A percentile compares a stretch with the other conserved stretches of the same genome.
These are phyloP conservation scores for Ceratobasidium sp. DNA, from an alignment of 1,284 basidiomycete species.

Conservation along the genomic window DNA sequence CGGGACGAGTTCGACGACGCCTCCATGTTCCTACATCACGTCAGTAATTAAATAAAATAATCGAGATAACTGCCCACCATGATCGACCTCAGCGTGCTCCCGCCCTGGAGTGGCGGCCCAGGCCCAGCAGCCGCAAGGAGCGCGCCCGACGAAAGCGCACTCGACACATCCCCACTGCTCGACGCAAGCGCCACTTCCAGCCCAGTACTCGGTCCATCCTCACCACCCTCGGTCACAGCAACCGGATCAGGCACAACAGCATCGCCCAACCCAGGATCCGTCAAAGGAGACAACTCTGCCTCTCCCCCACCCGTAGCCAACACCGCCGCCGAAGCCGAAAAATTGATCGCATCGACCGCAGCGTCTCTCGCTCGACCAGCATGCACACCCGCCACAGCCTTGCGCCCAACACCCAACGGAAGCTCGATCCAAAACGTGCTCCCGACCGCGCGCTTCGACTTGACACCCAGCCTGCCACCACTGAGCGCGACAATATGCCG, in stretches of 20 bases:
- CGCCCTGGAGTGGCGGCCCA: constrained; percentile 20
- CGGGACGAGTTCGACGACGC: constrained; percentile 35
- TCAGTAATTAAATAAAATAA: not conserved
- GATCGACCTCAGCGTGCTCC: constrained; percentile 31
- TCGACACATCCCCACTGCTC: constrained; percentile 30
- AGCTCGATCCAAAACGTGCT: constrained; percentile 86
- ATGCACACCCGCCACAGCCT: constrained; percentile 42
- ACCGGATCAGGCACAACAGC: not conserved
- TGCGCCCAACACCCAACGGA: constrained; percentile 36
- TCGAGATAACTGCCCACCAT: not conserved
- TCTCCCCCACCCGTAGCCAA: not conserved
- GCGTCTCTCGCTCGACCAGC: constrained; percentile 30
- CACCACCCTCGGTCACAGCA: not conserved
- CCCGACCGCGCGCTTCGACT: constrained; percentile 70
- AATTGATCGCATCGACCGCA: constrained; percentile 40
- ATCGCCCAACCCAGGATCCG: not conserved
- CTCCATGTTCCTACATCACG: constrained; percentile 26
- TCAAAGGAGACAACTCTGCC: not conserved
- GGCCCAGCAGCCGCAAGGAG: constrained; percentile 27
- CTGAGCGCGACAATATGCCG: constrained; percentile 88
- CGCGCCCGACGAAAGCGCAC: constrained; percentile 10
- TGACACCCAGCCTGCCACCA: constrained; percentile 79
- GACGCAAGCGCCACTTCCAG: constrained; percentile 6
- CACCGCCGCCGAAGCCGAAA: constrained; percentile 24
- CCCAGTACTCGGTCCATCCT: not conserved